A percentile compares a stretch with the other conserved stretches of the same genome.
Evolutionary conservation across 2,329 filamentous ascomycete species (phyloP).

Genomic region (Colletotrichum musicola): DNA sequence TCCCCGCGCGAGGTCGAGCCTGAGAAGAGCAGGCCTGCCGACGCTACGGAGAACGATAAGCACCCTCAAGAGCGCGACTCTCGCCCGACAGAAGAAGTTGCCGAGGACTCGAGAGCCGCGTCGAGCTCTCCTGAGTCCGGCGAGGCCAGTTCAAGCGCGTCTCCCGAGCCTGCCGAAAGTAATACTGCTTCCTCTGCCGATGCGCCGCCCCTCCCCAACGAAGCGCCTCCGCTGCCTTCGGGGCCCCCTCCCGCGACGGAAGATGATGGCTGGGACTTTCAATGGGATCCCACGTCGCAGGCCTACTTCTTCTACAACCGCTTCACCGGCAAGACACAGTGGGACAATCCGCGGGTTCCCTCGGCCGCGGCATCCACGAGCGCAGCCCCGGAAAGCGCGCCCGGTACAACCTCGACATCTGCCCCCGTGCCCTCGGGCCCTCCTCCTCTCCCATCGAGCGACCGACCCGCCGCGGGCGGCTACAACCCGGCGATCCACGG

Average conservation of each 20-base stretch:
- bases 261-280: slow-evolving; percentile 83
- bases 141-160: slow-evolving; percentile 31
- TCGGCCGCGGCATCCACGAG: slow-evolving; percentile 44
- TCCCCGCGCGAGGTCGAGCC: slow-evolving; percentile 28
- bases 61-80: not conserved
- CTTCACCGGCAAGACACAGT: slow-evolving; percentile 80
- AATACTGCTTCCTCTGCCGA: slow-evolving; percentile 38
- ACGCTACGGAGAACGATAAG: slow-evolving; percentile 15
- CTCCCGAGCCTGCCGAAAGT: slow-evolving; percentile 29
- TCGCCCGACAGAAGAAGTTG: slow-evolving; percentile 4
- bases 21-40: slow-evolving; percentile 17
- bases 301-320: slow-evolving; percentile 89
- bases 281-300: slow-evolving; percentile 78
- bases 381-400: slow-evolving; percentile 12
- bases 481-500: slow-evolving; percentile 98
- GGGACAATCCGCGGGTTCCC: slow-evolving; percentile 87
- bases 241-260: slow-evolving; percentile 65
- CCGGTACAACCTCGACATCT: slow-evolving; percentile 43
- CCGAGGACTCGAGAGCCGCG: slow-evolving; percentile 7
- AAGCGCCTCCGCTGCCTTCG: slow-evolving; percentile 56
- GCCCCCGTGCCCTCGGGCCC: slow-evolving; percentile 44
- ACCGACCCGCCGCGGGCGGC: slow-evolving; percentile 70
- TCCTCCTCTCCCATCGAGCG: slow-evolving; percentile 50
- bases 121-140: slow-evolving; percentile 37
- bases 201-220: slow-evolving; percentile 52